Evolutionary conservation across 345 rosid genomes (phyloP).

Genomic region (Syzygium oleosum): DNA sequence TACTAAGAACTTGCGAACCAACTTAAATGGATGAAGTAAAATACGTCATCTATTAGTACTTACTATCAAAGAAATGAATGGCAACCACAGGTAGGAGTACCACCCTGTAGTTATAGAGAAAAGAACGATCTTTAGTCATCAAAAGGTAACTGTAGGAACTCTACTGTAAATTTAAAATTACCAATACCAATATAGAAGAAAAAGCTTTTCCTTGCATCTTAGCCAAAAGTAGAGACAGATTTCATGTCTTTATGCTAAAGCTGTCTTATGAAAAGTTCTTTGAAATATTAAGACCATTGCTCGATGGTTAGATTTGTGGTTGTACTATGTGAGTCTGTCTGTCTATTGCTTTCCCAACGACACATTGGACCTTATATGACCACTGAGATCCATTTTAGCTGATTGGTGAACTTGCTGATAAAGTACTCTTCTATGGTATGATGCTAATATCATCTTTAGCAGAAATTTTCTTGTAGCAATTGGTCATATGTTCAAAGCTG

Average conservation of each 20-base stretch:
- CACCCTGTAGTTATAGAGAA: conserved; percentile 35
- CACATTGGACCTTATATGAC: neutral
- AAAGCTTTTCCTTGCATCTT: neutral
- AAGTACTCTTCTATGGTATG: neutral
- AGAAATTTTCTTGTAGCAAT: neutral
- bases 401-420: neutral
- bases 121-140: neutral
- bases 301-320: neutral
- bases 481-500: neutral
- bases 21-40: neutral
- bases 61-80: conserved; percentile 76
- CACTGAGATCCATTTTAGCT: neutral
- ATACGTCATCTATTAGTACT: conserved; percentile 13
- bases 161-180: neutral
- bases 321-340: neutral
- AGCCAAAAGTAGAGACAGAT: neutral
- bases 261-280: neutral
- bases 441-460: neutral
- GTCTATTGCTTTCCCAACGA: neutral
- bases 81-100: conserved; percentile 68
- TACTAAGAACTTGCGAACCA: neutral
- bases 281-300: neutral
- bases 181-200: neutral
- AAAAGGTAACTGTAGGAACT: neutral
- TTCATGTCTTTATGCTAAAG: neutral